Base-by-base conservation (phyloP, 345 rosid species). In the Diplotaxis tenuifolia region DNA sequence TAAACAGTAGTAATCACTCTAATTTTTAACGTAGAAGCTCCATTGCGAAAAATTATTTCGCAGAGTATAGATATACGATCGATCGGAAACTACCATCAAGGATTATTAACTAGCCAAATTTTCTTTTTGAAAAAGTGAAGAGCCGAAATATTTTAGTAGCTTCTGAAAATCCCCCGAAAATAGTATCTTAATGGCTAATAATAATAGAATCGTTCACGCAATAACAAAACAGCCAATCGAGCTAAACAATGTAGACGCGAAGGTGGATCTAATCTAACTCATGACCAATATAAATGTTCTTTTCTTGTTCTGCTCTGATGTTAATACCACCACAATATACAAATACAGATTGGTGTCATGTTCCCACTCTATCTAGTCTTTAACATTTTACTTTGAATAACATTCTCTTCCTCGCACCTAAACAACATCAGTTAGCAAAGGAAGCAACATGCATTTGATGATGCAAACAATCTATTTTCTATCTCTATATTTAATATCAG, bases 121-220 rank as follows among this genome's bases (percentile, higher is more conserved):
- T 40, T 40, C 6, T 45, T n/a, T 25, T 45, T n/a, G 6, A 45
- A 45, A 5, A 45, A 15, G 18, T 45, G 19, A 45, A 45, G 50
- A n/a, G 8, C n/a, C 50, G 3, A 45, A 45, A 45, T 45, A 45
- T 45, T 45, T 45, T 45, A 45, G 50, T 45, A 45, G 50, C 50
- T 45, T 1, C 8, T 45, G 50, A 45, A 45, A 45, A n/a, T 45
- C 1, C 18, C 50, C 1, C 19, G 5, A 45, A 45, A 62, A 62
- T 15, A 62, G 36, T 62, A 53, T 34, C 49, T 71, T 29, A 49
- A 49, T 32, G 10, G 21, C 29, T 31, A 21, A 50, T 61, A 19
- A 23, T 67, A 40, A 67, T 11, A 50, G 54, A 49, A 67, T 67
- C 68, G 55, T 67, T 59, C 73, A 75, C 73, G 78, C 78, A 73